Conservation (phyloP, 2,329 filamentous ascomycete species). For the Teratosphaeria destructans region DNA sequence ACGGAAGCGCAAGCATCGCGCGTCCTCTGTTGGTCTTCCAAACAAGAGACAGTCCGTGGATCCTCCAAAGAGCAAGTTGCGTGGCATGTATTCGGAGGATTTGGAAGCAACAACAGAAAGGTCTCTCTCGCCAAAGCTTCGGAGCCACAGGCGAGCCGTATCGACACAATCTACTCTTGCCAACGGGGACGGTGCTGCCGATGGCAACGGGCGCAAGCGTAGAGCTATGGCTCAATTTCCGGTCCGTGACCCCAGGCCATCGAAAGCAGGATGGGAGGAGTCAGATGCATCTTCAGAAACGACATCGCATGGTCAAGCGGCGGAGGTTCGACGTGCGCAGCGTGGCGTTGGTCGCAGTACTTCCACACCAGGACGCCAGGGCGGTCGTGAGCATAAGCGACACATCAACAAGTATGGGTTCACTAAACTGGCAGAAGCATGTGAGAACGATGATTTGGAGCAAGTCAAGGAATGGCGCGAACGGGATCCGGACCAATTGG, state of each 20-base stretch:
- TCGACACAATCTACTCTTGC: slow-evolving; percentile 51
- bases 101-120: slow-evolving; percentile 22
- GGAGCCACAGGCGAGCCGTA: slow-evolving; percentile 51
- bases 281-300: slow-evolving; percentile 44
- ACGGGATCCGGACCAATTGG: slow-evolving; percentile 77
- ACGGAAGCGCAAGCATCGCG: slow-evolving; percentile 28
- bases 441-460: slow-evolving; percentile 74
- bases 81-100: slow-evolving; percentile 21
- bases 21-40: slow-evolving; percentile 23
- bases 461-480: slow-evolving; percentile 61
- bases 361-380: slow-evolving; percentile 38
- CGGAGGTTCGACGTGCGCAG: slow-evolving; percentile 48
- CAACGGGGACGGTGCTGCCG: slow-evolving; percentile 36
- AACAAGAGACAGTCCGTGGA: slow-evolving; percentile 24
- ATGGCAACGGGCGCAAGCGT: slow-evolving; percentile 17
- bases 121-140: slow-evolving; percentile 51
- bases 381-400: slow-evolving; percentile 61
- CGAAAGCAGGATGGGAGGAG: slow-evolving; percentile 44
- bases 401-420: slow-evolving; percentile 87
- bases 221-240: slow-evolving; percentile 43
- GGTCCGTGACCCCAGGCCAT: slow-evolving; percentile 19
- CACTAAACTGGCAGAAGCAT: slow-evolving; percentile 81
- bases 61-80: slow-evolving; percentile 15
- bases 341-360: slow-evolving; percentile 42
- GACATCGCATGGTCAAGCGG: slow-evolving; percentile 49